Evolutionary conservation across 2,329 filamentous ascomycete genomes (phyloP), one percentile per base, ranked within the genome.

Genomic region (Aspergillus sp.): DNA sequence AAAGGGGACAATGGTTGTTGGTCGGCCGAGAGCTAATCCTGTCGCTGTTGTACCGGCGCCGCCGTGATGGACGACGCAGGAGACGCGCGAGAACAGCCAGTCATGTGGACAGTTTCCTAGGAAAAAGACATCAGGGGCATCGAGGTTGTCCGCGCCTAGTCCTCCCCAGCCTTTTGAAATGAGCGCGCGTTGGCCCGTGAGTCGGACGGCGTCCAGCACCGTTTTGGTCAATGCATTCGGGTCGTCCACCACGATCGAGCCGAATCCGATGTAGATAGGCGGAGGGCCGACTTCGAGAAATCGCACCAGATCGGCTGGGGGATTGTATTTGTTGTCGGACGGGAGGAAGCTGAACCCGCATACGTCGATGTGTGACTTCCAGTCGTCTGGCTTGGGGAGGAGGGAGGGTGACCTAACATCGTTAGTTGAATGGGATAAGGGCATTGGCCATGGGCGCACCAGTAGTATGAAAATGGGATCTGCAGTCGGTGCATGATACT

Each of bases 91-190:
- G 69, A 95, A 95, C 0, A 95, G 73, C 90, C 90, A 95, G 69
- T 94, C 90, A 58, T 95, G 90, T 2, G 90, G 90, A 38, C 86
- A 86, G 62, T 92, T 93, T 11, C 88, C 89, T 38, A 94, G 77
- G 86, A 94, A 87, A 90, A 3, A 93, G 82, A 10, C 83, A 5
- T 89, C 83, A 0, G 87, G 88, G 20, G 88, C 70, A 1, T 79
- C 80, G 7, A 87, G 66, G 38, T 83, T 76, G 63, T 89, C 86
- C 1, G 82, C 87, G 35, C 89, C 90, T 4, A 94, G 76, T 0
- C 88, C 88, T 50, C 89, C 88, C 90, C 90, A 94, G 6, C 90
- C 90, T 64, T 92, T 90, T 0, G 89, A 92, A 1, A 95, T 86
- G 1, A 95, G 72, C 3, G 89, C 89, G 52, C 90, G 79, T n/a